Evolutionary conservation across 2,329 filamentous ascomycete species (phyloP).

Genomic region (Epichloe hybrida): DNA sequence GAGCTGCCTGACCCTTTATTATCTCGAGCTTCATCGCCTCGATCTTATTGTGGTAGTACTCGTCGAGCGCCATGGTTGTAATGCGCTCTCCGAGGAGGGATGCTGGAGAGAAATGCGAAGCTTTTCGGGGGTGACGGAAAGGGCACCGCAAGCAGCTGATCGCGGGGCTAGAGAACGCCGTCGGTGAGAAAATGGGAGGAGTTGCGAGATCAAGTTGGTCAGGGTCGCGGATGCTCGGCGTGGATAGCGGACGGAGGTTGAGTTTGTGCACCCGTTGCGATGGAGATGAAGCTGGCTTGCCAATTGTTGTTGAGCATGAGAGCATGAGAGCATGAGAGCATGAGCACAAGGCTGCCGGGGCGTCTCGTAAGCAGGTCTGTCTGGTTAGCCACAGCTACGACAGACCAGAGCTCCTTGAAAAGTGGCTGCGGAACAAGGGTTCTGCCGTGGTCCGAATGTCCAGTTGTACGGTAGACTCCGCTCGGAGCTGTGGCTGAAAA

Average conservation of each 20-base stretch:
- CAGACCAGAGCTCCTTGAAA: neutral
- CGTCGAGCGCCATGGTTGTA: conserved; percentile 84
- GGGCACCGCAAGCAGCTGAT: neutral
- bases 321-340: neutral
- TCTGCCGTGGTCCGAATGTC: conserved; percentile 9
- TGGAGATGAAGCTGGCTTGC: conserved; percentile 8
- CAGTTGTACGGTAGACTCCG: no score
- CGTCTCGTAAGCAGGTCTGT: conserved; percentile 12
- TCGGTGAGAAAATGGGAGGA: neutral
- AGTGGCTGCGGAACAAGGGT: conserved; percentile 6
- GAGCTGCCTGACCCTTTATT: conserved; percentile 91
- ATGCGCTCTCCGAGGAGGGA: neutral
- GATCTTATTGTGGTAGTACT: conserved; percentile 99
- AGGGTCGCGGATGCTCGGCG: neutral
- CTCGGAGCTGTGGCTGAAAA: no score
- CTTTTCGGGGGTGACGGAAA: neutral
- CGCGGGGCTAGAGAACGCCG: neutral
- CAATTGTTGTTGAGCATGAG: no score
- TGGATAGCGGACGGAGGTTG: conserved; percentile 1
- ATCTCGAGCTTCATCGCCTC: conserved; percentile 99
- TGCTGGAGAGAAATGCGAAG: neutral
- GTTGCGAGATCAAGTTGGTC: neutral
- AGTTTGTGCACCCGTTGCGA: neutral
- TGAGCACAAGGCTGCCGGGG: conserved; percentile 1
- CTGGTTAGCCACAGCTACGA: neutral